These are phyloP conservation scores for Sinapis alba DNA, from an alignment of 441 rosid species.

Conservation along the genomic window DNA sequence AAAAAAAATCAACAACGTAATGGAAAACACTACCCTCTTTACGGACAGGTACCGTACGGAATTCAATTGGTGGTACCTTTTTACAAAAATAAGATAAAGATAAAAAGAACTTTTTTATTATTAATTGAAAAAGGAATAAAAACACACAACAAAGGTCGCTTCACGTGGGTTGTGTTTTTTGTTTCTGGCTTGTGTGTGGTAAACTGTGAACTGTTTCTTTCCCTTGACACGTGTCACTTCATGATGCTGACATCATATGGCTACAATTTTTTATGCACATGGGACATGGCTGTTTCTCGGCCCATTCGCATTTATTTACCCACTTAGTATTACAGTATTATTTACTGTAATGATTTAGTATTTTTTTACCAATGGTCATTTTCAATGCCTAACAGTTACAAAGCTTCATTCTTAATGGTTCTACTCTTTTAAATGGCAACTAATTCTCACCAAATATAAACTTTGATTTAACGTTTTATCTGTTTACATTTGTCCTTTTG, in stretches of 20 bases:
- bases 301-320: background rate
- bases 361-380: background rate
- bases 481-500: background rate
- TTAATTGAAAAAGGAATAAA: background rate
- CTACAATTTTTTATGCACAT: constrained; percentile 28
- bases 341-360: background rate
- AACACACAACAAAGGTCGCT: constrained; percentile 1
- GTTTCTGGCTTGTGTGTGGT: constrained; percentile 6
- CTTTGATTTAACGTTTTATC: background rate
- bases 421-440: constrained; percentile 5
- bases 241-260: background rate
- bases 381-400: background rate
- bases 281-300: constrained; percentile 28
- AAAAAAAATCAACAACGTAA: background rate
- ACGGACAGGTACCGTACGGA: constrained; percentile 41
- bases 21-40: constrained; percentile 6
- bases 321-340: background rate
- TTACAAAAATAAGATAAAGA: background rate
- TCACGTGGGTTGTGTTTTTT: constrained; percentile 37
- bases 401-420: background rate
- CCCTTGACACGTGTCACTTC: constrained; percentile 16
- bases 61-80: constrained; percentile 13
- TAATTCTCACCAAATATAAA: background rate
- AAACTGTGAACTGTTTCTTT: constrained; percentile 11
- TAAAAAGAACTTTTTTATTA: background rate